phyloP scores from a whole-genome alignment of 257 asterid species.

The Solanum lycopersicoides region DNA sequence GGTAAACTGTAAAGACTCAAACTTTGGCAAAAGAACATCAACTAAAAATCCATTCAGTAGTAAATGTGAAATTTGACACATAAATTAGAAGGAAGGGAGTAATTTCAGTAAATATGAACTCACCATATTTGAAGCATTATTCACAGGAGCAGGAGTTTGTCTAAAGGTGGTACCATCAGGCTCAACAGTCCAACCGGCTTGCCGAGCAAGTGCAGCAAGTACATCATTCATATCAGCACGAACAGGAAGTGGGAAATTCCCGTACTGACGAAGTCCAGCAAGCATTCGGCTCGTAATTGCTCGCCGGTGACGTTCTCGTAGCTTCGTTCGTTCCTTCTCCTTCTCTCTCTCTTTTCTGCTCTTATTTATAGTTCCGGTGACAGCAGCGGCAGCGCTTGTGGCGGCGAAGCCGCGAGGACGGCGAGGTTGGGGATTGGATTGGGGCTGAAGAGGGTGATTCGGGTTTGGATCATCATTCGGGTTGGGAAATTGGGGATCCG shows the following conservation, averaged over 20 bases:
- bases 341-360: conserved; percentile 60
- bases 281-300: conserved; percentile 75
- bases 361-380: conserved; percentile 1
- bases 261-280: conserved; percentile 70
- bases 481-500: conserved; percentile 25
- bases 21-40: neutral
- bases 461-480: conserved; percentile 19
- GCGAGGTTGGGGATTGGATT: conserved; percentile 17
- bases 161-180: conserved; percentile 60
- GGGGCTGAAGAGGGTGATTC: neutral
- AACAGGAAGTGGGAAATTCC: conserved; percentile 59
- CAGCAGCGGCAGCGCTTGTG: conserved; percentile 9
- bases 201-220: conserved; percentile 67
- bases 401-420: conserved; percentile 83
- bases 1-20: neutral
- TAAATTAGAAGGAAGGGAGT: neutral
- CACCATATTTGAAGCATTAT: conserved; percentile 32
- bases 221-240: conserved; percentile 84
- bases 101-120: neutral
- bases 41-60: neutral
- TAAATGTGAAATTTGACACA: neutral
- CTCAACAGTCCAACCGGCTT: conserved; percentile 67
- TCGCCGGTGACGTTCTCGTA: conserved; percentile 67
- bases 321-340: conserved; percentile 67
- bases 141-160: conserved; percentile 28